Evolutionary conservation across 1,139 yeast genomes (phyloP).

Genomic region (Eremothecium cymbalariae): DNA sequence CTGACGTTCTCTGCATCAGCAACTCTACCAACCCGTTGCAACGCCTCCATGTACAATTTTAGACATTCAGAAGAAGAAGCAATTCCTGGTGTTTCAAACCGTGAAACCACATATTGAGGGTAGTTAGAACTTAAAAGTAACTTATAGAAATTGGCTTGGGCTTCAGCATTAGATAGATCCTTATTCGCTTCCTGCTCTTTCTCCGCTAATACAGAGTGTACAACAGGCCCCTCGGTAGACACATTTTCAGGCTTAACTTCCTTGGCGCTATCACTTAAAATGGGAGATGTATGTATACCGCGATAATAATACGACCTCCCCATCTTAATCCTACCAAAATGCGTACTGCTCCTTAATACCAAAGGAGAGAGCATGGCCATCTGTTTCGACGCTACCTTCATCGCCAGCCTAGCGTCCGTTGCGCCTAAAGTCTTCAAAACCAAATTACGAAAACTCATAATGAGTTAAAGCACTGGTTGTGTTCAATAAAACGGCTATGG

Average conservation of each 20-base stretch:
- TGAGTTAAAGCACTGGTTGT: too few species aligned
- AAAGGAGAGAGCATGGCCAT: too few species aligned
- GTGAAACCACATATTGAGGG: conserved; percentile 86
- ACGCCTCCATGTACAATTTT: conserved; percentile 67
- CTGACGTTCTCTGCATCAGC: conserved; percentile 58
- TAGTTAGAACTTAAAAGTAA: conserved; percentile 66
- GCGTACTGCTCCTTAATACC: too few species aligned
- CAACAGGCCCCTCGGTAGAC: conserved; percentile 10
- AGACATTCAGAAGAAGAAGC: conserved; percentile 75
- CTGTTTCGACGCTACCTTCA: too few species aligned
- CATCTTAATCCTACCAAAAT: too few species aligned
- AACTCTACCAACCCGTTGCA: conserved; percentile 65
- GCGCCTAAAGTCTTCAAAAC: too few species aligned
- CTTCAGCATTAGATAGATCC: conserved; percentile 54
- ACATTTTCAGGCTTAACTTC: conserved; percentile 5
- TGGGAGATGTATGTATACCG: background rate
- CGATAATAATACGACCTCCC: too few species aligned
- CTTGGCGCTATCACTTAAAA: background rate
- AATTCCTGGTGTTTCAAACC: conserved; percentile 88
- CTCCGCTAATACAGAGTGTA: conserved; percentile 43
- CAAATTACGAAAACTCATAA: too few species aligned
- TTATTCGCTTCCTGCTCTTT: conserved; percentile 80
- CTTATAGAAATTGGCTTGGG: conserved; percentile 77
- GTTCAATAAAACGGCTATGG: too few species aligned
- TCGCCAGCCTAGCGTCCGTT: too few species aligned